phyloP scores from a whole-genome alignment of 2,329 filamentous ascomycete genomes.

The Colletotrichum spaethianum region DNA sequence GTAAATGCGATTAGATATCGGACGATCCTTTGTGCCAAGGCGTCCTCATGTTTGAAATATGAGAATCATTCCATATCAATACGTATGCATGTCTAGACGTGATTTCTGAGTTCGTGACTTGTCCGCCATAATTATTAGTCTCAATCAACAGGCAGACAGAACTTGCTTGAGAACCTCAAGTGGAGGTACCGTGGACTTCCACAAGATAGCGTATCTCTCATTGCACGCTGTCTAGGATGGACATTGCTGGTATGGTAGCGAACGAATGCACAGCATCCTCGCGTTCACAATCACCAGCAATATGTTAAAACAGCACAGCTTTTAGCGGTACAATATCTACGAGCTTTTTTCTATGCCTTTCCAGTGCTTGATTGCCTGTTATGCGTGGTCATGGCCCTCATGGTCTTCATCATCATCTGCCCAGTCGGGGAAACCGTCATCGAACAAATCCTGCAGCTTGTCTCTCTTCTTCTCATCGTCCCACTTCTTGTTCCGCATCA shows the following conservation, averaged over 20 bases:
- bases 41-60: slow-evolving; percentile 36
- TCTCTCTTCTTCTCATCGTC: slow-evolving; percentile 58
- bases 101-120: neutral
- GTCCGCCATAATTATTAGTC: too few species aligned
- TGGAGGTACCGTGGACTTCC: too few species aligned
- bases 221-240: neutral
- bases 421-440: slow-evolving; percentile 73
- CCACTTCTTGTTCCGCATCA: slow-evolving; percentile 61
- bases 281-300: neutral
- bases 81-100: neutral
- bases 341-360: neutral
- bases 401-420: slow-evolving; percentile 56
- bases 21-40: slow-evolving; percentile 21
- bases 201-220: neutral
- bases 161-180: neutral
- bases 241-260: neutral
- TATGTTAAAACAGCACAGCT: neutral
- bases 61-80: slow-evolving; percentile 14
- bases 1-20: slow-evolving; percentile 30
- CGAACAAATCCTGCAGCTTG: slow-evolving; percentile 65
- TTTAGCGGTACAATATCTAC: neutral
- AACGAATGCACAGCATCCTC: neutral
- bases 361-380: neutral
- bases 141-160: neutral
- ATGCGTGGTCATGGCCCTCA: slow-evolving; percentile 47